phyloP scores from a whole-genome alignment of 2,329 filamentous ascomycete species.

The Graphiopsis chlorocephala region DNA sequence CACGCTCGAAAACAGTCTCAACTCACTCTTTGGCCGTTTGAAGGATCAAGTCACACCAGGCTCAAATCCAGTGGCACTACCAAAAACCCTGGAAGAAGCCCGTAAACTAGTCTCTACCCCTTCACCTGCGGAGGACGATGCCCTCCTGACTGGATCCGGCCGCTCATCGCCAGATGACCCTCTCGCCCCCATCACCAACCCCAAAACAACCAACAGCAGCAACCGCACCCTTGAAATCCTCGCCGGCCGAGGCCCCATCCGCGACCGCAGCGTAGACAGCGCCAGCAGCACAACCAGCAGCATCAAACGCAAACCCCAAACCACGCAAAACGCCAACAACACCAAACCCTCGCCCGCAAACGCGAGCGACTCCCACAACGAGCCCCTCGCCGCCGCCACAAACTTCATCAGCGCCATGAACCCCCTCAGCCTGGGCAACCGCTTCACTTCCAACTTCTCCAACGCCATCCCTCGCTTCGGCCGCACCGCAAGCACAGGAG shows the following conservation, averaged over 20 bases:
- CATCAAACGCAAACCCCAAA: conserved; percentile 42
- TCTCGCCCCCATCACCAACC: conserved; percentile 19
- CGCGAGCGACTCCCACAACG: conserved; percentile 6
- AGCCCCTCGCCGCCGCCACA: conserved; percentile 24
- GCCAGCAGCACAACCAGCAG: conserved; percentile 36
- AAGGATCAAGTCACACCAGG: conserved; percentile 59
- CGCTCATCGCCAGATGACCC: conserved; percentile 36
- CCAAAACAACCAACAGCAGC: conserved; percentile 45
- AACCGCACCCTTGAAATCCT: conserved; percentile 71
- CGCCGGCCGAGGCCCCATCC: conserved; percentile 59
- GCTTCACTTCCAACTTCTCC: conserved; percentile 30
- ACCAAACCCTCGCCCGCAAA: background rate
- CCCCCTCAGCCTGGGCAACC: conserved; percentile 29
- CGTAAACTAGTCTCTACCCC: conserved; percentile 78
- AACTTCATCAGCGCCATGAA: conserved; percentile 35
- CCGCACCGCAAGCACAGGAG: conserved; percentile 17
- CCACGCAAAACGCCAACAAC: conserved; percentile 7
- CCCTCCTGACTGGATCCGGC: conserved; percentile 36
- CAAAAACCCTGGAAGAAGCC: conserved; percentile 90
- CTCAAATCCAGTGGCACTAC: conserved; percentile 56
- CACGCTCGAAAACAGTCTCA: conserved; percentile 88
- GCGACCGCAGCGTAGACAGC: conserved; percentile 78
- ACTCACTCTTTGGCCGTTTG: conserved; percentile 84
- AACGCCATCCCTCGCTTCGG: conserved; percentile 30
- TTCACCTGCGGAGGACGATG: conserved; percentile 36